Evolutionary conservation across 2,329 filamentous ascomycete species (phyloP).

Genomic region (Trichoderma koningiopsis): DNA sequence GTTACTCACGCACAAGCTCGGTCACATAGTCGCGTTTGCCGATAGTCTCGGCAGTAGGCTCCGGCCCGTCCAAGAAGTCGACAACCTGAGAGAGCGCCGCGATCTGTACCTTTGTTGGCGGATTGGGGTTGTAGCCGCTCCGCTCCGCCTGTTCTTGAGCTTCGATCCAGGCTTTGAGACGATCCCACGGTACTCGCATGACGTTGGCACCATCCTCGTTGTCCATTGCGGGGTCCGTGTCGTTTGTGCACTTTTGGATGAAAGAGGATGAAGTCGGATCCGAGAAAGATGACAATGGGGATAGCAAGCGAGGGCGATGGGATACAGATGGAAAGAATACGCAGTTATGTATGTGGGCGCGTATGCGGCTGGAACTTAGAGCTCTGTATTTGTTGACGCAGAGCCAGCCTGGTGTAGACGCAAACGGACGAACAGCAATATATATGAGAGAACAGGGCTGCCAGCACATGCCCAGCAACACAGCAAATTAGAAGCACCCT

Average conservation of each 20-base stretch:
- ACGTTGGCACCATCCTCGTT: not conserved
- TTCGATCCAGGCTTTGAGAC: constrained; percentile 45
- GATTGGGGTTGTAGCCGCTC: constrained; percentile 37
- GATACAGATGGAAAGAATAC: not conserved
- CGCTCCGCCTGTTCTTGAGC: constrained; percentile 43
- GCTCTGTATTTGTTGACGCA: not conserved
- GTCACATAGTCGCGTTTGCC: constrained; percentile 36
- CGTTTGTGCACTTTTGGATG: not conserved
- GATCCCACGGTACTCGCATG: constrained; percentile 37
- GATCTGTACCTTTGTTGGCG: constrained; percentile 43
- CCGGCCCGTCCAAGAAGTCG: constrained; percentile 31
- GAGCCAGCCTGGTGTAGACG: not conserved
- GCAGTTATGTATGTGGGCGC: not conserved
- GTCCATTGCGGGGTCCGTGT: not conserved
- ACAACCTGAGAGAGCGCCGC: constrained; percentile 47
- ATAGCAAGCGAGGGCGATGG: not conserved
- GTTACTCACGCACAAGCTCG: constrained; percentile 33
- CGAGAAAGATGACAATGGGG: not conserved
- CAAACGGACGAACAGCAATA: not conserved
- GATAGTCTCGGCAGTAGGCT: constrained; percentile 35
- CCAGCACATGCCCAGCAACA: not conserved
- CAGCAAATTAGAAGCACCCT: not conserved
- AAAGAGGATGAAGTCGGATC: not conserved
- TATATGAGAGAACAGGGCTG: not conserved
- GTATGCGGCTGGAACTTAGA: not conserved